Conservation (phyloP, 2,329 filamentous ascomycete species). For the Aspergillus proliferans region DNA sequence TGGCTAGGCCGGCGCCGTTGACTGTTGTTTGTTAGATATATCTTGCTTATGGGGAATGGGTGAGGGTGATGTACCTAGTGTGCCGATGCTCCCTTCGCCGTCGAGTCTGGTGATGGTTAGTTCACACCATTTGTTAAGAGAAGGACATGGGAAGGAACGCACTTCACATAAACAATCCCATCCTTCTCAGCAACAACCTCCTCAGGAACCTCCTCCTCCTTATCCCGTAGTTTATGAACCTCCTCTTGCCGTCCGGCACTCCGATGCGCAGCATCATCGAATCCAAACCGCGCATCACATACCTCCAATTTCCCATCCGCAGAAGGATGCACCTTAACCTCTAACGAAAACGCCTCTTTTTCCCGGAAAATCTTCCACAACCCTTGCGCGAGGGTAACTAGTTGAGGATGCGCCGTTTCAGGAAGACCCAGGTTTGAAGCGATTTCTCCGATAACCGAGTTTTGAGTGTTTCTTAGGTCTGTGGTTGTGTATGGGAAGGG, state of each 20-base stretch:
- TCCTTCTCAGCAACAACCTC: constrained; percentile 60
- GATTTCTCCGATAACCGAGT: constrained; percentile 32
- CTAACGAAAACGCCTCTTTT: constrained; percentile 60
- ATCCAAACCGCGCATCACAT: constrained; percentile 53
- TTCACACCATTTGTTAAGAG: background rate
- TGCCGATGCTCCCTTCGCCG: constrained; percentile 62
- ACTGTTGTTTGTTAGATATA: constrained; percentile 40
- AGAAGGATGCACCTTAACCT: constrained; percentile 44
- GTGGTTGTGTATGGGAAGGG: constrained; percentile 56
- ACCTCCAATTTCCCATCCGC: constrained; percentile 44
- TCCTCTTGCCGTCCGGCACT: constrained; percentile 56
- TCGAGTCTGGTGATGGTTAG: constrained; percentile 31
- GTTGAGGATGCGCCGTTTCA: constrained; percentile 37
- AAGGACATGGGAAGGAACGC: constrained; percentile 17
- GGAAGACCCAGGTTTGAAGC: constrained; percentile 50
- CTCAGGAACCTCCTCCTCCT: constrained; percentile 45
- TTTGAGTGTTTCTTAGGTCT: constrained; percentile 38
- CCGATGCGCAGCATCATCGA: constrained; percentile 64
- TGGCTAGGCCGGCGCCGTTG: constrained; percentile 82
- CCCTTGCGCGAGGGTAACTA: constrained; percentile 46
- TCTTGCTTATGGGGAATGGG: background rate
- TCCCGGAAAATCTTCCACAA: constrained; percentile 56
- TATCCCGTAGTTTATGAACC: constrained; percentile 53
- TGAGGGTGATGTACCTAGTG: constrained; percentile 45
- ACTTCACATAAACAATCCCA: constrained; percentile 74